phyloP scores from a whole-genome alignment of 176 grass and related monocot species.

The Oryza officinalis region DNA sequence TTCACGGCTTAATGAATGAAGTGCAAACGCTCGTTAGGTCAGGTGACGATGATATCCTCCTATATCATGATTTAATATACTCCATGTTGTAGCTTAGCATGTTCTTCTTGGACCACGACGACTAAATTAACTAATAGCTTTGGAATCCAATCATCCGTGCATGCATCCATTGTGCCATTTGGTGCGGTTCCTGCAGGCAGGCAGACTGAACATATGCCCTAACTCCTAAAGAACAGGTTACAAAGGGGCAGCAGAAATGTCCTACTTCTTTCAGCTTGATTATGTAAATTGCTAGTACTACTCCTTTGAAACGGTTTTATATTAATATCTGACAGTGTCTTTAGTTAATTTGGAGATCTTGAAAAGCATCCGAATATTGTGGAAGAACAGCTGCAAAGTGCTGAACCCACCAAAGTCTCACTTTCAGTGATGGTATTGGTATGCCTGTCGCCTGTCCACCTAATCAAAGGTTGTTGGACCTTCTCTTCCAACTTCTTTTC shows the following conservation, averaged over 20 bases:
- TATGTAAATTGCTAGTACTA: neutral
- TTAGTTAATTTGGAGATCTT: neutral
- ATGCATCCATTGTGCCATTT: neutral
- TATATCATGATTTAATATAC: neutral
- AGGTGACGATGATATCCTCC: neutral
- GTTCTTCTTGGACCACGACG: neutral
- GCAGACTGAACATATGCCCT: neutral
- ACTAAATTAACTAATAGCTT: neutral
- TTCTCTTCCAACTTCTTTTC: neutral
- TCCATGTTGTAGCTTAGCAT: neutral
- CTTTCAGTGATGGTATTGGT: neutral
- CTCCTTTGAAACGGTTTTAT: neutral
- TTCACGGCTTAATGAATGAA: neutral
- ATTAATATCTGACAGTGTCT: neutral
- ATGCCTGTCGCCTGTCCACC: neutral
- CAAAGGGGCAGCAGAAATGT: neutral
- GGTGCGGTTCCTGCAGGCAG: neutral
- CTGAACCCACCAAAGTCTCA: neutral
- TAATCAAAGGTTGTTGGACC: neutral
- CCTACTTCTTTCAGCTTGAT: neutral
- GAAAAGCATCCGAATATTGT: neutral
- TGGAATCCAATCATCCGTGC: no score
- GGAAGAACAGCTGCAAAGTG: neutral
- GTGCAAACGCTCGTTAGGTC: neutral
- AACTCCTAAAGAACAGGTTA: neutral